Evolutionary conservation across 352 stramenopile species (phyloP).

Genomic region (Globisporangium abappressorium): DNA sequence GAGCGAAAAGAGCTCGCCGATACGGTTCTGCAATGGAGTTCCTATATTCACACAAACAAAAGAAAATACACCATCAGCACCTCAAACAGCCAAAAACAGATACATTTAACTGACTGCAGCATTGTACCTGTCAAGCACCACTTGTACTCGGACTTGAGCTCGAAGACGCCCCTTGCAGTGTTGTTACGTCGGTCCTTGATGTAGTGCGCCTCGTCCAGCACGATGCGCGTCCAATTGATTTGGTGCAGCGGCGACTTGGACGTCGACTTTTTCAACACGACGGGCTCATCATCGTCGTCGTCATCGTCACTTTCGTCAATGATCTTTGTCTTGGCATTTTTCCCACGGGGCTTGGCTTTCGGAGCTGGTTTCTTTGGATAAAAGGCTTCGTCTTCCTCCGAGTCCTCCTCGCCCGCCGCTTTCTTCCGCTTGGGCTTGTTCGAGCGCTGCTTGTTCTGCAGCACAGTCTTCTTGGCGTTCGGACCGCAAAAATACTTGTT

Average conservation of each 20-base stretch:
- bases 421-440: slow-evolving; percentile 50
- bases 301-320: slow-evolving; percentile 32
- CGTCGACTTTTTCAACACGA: slow-evolving; percentile 32
- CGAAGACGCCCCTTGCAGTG: slow-evolving; percentile 97
- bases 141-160: slow-evolving; percentile 94
- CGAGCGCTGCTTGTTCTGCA: slow-evolving; percentile 86
- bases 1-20: slow-evolving; percentile 95
- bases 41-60: slow-evolving; percentile 23
- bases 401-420: slow-evolving; percentile 59
- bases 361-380: slow-evolving; percentile 49
- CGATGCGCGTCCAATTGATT: slow-evolving; percentile 96
- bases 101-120: neutral
- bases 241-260: slow-evolving; percentile 87
- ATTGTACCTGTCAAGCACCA: slow-evolving; percentile 95
- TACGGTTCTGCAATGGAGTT: slow-evolving; percentile 94
- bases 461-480: slow-evolving; percentile 90
- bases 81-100: neutral
- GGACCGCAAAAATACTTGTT: slow-evolving; percentile 99
- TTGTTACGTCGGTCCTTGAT: slow-evolving; percentile 93
- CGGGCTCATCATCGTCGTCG: slow-evolving; percentile 27
- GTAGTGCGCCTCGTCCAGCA: slow-evolving; percentile 96
- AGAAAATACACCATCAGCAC: neutral
- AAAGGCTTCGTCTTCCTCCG: slow-evolving; percentile 30
- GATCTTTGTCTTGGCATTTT: slow-evolving; percentile 23
- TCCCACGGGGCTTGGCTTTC: slow-evolving; percentile 36